Conservation (phyloP, 805 yeast genomes). For the Hemisphaericaspora nanyangensis region DNA sequence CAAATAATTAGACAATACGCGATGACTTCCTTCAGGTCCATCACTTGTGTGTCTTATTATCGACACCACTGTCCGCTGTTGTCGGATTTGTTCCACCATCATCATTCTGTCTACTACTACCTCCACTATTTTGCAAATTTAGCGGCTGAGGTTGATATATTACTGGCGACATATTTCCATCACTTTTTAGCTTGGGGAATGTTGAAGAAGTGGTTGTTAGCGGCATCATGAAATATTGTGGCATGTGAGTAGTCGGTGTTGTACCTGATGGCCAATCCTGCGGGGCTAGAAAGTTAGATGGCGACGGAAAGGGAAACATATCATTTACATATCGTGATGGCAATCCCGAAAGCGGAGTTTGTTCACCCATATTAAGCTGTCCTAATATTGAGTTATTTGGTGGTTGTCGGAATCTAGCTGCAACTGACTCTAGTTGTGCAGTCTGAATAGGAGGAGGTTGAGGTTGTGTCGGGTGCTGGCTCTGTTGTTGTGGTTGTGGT, state of each 20-base stretch:
- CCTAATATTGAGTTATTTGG: not conserved
- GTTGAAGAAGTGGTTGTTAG: slow-evolving; percentile 1
- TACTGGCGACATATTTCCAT: slow-evolving; percentile 4
- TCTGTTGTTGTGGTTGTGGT: slow-evolving; percentile 16
- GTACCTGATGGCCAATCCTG: slow-evolving; percentile 39
- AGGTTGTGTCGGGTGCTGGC: slow-evolving; percentile 13
- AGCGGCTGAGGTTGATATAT: slow-evolving; percentile 1
- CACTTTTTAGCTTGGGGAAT: not conserved
- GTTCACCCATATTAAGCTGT: slow-evolving; percentile 43
- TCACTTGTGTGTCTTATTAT: not conserved
- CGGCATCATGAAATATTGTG: slow-evolving; percentile 36
- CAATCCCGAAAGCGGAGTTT: slow-evolving; percentile 66
- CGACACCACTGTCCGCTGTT: slow-evolving; percentile 5
- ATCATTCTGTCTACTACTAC: not conserved
- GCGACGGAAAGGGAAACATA: slow-evolving; percentile 69
- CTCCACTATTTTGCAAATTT: not conserved
- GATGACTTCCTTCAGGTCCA: no score
- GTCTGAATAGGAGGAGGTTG: slow-evolving; percentile 5
- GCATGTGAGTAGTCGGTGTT: slow-evolving; percentile 37
- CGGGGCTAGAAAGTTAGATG: slow-evolving; percentile 60
- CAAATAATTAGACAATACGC: not conserved
- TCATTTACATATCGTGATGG: slow-evolving; percentile 60
- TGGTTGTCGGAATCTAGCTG: slow-evolving; percentile 10
- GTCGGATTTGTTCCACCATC: slow-evolving; percentile 6
- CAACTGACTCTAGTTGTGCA: slow-evolving; percentile 15